phyloP scores from a whole-genome alignment of 345 rosid genomes.

The Psidium guajava region DNA sequence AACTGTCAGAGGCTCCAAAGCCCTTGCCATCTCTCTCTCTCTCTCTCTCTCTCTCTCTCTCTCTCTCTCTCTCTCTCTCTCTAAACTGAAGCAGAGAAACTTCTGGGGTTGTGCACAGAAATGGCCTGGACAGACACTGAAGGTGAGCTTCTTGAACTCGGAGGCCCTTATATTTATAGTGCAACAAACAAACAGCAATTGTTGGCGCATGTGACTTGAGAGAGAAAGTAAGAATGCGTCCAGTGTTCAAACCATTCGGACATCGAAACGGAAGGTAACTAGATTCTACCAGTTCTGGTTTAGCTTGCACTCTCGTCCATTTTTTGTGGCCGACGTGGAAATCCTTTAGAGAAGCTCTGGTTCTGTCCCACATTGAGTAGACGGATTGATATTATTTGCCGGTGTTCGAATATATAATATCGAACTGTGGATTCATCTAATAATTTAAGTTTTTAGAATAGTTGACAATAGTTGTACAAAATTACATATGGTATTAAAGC shows the following conservation, averaged over 20 bases:
- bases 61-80: background rate
- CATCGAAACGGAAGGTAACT: background rate
- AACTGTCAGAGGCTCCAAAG: conserved; percentile 29
- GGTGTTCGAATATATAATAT: too few species aligned
- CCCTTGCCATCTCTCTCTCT: conserved; percentile 3
- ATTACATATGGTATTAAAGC: too few species aligned
- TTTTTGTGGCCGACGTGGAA: background rate
- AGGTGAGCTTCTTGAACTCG: background rate
- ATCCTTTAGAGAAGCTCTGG: background rate
- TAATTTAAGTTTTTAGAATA: too few species aligned
- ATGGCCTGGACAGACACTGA: background rate
- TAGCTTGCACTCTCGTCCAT: background rate
- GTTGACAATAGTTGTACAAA: too few species aligned
- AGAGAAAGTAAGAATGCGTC: background rate
- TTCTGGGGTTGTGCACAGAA: background rate
- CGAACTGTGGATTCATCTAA: too few species aligned
- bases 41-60: background rate
- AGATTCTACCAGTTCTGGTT: background rate
- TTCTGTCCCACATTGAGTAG: background rate
- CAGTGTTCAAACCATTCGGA: background rate
- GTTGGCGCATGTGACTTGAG: background rate
- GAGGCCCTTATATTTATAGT: background rate
- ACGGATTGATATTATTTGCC: background rate
- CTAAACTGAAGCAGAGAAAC: background rate
- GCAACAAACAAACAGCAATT: background rate